Conservation (phyloP, 202 grass and related monocot genomes). For the Digitaria exilis region DNA sequence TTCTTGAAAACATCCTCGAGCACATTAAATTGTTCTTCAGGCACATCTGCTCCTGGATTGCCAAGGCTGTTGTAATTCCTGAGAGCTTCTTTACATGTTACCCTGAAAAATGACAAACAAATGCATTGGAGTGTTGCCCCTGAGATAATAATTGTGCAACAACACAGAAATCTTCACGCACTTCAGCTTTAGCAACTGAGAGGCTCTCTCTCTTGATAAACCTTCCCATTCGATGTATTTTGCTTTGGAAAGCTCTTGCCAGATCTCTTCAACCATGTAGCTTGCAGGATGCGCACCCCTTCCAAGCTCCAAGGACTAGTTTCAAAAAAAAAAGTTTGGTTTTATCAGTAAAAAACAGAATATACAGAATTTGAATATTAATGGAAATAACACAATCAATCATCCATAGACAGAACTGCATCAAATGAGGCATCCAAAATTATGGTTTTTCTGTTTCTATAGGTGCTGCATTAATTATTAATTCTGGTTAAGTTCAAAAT, state of each 20-base stretch:
- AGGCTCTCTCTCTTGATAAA: constrained; percentile 51
- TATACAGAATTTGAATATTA: constrained; percentile 15
- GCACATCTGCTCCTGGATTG: constrained; percentile 37
- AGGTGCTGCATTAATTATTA: neutral
- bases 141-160: constrained; percentile 23
- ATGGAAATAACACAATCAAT: constrained; percentile 15
- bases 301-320: constrained; percentile 89
- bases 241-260: constrained; percentile 85
- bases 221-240: constrained; percentile 89
- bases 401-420: neutral
- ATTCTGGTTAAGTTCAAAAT: neutral
- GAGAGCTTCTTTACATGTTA: constrained; percentile 80
- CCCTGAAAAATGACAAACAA: constrained; percentile 35
- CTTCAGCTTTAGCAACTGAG: constrained; percentile 60
- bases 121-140: neutral
- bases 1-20: constrained; percentile 74
- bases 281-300: constrained; percentile 85
- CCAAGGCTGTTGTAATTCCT: constrained; percentile 51
- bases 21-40: constrained; percentile 60
- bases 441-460: neutral
- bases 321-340: constrained; percentile 41
- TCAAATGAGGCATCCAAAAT: neutral
- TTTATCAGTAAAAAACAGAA: constrained; percentile 25
- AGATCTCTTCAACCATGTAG: constrained; percentile 95
- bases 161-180: constrained; percentile 43